phyloP scores from a whole-genome alignment of 306 rosid genomes.

The Chamaecrista fasciculata region DNA sequence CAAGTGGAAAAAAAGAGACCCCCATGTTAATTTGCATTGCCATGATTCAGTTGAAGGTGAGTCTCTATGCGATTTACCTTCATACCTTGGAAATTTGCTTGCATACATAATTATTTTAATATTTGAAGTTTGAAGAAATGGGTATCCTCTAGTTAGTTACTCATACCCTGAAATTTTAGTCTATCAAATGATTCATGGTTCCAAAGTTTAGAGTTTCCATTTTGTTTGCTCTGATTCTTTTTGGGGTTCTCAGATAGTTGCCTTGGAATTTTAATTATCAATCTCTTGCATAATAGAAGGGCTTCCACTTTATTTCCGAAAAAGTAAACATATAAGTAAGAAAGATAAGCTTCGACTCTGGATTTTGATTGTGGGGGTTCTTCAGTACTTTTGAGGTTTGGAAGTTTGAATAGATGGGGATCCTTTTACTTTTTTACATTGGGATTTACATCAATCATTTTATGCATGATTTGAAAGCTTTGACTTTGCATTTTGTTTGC shows the following conservation, averaged over 20 bases:
- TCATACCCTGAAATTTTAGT: no score
- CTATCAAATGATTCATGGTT: no score
- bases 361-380: not conserved
- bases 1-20: constrained; percentile 87
- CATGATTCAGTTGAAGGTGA: constrained; percentile 93
- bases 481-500: not conserved
- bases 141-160: no score
- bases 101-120: no score
- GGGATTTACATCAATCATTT: not conserved
- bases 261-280: no score
- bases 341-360: not conserved
- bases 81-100: not conserved
- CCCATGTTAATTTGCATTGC: constrained; percentile 81
- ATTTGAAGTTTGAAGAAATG: no score
- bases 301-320: not conserved
- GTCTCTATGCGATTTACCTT: not conserved
- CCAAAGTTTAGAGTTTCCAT: no score
- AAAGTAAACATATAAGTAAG: no score
- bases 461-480: not conserved
- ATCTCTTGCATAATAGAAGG: not conserved
- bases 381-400: not conserved
- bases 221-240: no score
- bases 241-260: no score
- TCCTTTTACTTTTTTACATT: not conserved
- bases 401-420: not conserved